Percentiles rank a stretch among this genome's conserved stretches.
These are phyloP conservation scores for Pichia sp. DNA, from an alignment of 1,139 yeast genomes.

Conservation along the genomic window DNA sequence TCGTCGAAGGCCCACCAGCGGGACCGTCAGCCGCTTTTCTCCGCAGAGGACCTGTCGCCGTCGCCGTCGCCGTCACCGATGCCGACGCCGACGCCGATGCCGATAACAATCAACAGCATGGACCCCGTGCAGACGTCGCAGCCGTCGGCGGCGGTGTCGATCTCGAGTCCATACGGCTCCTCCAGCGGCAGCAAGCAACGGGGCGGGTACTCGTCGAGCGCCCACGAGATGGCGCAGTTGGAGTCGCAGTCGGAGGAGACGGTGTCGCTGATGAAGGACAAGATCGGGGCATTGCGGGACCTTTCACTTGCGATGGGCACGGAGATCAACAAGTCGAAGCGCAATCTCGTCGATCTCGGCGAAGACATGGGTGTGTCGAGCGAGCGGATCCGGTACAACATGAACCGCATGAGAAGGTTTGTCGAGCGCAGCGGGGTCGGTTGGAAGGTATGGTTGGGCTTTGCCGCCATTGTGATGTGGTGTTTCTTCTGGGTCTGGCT, in stretches of 20 bases:
- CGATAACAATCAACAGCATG: neutral
- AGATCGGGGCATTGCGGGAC: constrained; percentile 65
- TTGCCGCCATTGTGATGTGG: constrained; percentile 57
- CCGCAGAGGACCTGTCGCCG: constrained; percentile 14
- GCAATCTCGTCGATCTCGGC: constrained; percentile 55
- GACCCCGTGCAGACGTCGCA: neutral
- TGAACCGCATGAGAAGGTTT: constrained; percentile 71
- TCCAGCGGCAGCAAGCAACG: constrained; percentile 30
- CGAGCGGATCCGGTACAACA: constrained; percentile 57
- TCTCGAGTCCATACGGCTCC: constrained; percentile 12
- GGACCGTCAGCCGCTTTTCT: constrained; percentile 30
- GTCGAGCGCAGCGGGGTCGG: constrained; percentile 78
- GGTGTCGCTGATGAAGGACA: constrained; percentile 62
- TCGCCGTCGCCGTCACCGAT: constrained; percentile 8
- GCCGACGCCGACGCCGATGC: constrained; percentile 1
- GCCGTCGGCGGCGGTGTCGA: neutral
- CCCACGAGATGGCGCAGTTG: constrained; percentile 59
- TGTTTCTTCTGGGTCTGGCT: constrained; percentile 85
- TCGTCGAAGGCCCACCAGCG: constrained; percentile 32
- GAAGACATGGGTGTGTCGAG: constrained; percentile 39
- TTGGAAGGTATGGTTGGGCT: constrained; percentile 71
- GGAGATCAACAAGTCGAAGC: constrained; percentile 72
- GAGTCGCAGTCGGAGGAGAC: constrained; percentile 86
- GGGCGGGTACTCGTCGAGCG: constrained; percentile 31
- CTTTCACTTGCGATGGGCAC: constrained; percentile 75